Conservation (phyloP, 1,284 basidiomycete species). For the Leccinum subspadiceum region DNA sequence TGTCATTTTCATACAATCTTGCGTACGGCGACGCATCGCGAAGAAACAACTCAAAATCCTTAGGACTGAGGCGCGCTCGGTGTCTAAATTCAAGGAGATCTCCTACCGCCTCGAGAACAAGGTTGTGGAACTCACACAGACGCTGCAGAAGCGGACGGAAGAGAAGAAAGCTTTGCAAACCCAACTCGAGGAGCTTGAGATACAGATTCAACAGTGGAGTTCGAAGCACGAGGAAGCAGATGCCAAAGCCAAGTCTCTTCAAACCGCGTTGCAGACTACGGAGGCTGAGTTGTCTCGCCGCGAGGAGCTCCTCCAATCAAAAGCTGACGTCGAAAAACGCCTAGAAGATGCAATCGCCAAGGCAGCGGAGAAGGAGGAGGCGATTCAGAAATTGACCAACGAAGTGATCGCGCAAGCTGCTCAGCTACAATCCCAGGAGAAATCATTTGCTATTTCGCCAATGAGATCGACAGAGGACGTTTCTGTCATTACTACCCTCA, state of each 20-base stretch:
- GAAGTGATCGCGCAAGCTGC: constrained; percentile 74
- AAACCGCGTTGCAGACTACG: constrained; percentile 67
- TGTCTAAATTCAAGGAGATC: constrained; percentile 98
- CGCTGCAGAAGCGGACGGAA: constrained; percentile 86
- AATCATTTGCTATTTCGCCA: constrained; percentile 58
- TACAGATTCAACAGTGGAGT: constrained; percentile 83
- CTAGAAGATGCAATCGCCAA: constrained; percentile 77
- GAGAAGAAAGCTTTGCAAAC: constrained; percentile 89
- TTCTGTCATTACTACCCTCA: constrained; percentile 83
- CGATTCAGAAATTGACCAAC: constrained; percentile 77
- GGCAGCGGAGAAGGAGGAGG: constrained; percentile 81
- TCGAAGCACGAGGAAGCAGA: constrained; percentile 91
- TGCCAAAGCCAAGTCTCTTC: constrained; percentile 69
- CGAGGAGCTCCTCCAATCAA: constrained; percentile 75
- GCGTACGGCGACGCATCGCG: constrained; percentile 86
- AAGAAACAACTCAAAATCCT: constrained; percentile 83
- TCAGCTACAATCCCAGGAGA: constrained; percentile 82
- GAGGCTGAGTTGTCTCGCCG: constrained; percentile 76
- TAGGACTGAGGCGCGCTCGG: constrained; percentile 91
- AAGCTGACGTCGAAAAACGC: constrained; percentile 80
- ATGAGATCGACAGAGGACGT: constrained; percentile 74
- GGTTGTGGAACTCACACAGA: constrained; percentile 97
- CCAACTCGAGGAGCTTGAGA: constrained; percentile 78
- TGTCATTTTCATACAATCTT: constrained; percentile 89
- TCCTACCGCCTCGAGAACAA: constrained; percentile 99